Conservation (phyloP, 2,329 filamentous ascomycete genomes). For the Hypoxylon sp. region DNA sequence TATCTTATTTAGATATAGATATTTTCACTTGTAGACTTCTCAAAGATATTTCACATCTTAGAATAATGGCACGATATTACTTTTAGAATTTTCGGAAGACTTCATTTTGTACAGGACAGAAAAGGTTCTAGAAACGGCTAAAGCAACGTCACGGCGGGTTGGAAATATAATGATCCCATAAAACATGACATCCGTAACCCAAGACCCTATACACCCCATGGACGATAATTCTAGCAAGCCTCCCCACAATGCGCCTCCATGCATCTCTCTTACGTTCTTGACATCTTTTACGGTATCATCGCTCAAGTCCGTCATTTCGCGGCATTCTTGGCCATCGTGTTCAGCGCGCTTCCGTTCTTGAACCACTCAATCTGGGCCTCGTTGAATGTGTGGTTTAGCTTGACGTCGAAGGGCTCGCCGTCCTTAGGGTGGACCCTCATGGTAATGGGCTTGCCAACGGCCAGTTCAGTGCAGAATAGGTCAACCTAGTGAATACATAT, state of each 20-base stretch:
- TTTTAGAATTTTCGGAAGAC: slow-evolving; percentile 44
- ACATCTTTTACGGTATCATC: slow-evolving; percentile 14
- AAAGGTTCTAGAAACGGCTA: slow-evolving; percentile 49
- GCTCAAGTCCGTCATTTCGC: slow-evolving; percentile 51
- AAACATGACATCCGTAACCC: slow-evolving; percentile 51
- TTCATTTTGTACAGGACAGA: slow-evolving; percentile 56
- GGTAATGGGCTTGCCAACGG: slow-evolving; percentile 91
- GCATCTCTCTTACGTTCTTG: slow-evolving; percentile 45
- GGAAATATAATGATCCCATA: slow-evolving; percentile 49
- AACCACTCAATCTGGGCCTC: slow-evolving; percentile 99
- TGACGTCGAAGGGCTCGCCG: slow-evolving; percentile 82
- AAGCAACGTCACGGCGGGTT: slow-evolving; percentile 48
- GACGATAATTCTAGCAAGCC: slow-evolving; percentile 51
- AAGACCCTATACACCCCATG: slow-evolving; percentile 52
- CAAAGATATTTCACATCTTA: neutral
- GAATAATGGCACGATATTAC: neutral
- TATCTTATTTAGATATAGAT: no score
- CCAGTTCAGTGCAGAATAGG: slow-evolving; percentile 88
- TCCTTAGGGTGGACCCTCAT: slow-evolving; percentile 93
- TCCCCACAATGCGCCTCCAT: slow-evolving; percentile 52
- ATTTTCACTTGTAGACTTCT: neutral
- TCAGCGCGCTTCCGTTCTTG: slow-evolving; percentile 95
- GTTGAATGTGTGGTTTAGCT: slow-evolving; percentile 97
- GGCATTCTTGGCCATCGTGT: slow-evolving; percentile 91
- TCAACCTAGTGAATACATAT: slow-evolving; percentile 69